Base-by-base conservation (phyloP, 139 green algal species). In the Dunaliella primolecta region DNA sequence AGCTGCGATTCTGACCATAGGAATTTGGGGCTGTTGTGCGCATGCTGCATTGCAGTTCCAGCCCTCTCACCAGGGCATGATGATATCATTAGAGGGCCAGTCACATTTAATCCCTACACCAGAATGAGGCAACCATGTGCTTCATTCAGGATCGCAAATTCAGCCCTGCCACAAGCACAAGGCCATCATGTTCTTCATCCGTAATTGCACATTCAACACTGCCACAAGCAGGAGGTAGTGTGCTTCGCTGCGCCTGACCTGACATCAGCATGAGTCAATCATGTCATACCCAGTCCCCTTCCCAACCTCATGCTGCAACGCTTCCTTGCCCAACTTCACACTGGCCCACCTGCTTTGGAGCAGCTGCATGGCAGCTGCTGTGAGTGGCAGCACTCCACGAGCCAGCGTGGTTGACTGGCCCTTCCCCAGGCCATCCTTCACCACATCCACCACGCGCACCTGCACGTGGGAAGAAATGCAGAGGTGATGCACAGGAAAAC, bases 341-440 rank as follows among this genome's bases (percentile, higher is more conserved):
- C 23, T 30, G 23, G 3, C 2, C 3, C 37, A 15, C 25, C 82
- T 24, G 29, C 38, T 81, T 76, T 88, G 85, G 30, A 84, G 32
- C 35, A 87, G 37, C 33, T 30, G 72, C 32, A 83, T 87, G 37
- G 84, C 82, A 0, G 87, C 83, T 1, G 83, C 76, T 7, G 76
- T 56, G 25, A 90, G 87, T 11, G 84, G 82, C 81, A 90, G 78
- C 34, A 90, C 84, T 2, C 87, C 84, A 0, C 87, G 84, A 25
- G 84, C 87, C 31, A 90, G 78, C 35, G 86, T 85, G 71, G 21
- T 85, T 30, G 27, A 30, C 31, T 77, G 38, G 20, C 75, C 31
- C 31, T 78, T 78, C 55, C 80, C 80, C 1, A 77, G 38, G 31
- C 55, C 80, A 32, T 38, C 75, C 7, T 36, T 11, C 75, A 80